A percentile compares a stretch with the other conserved stretches of the same genome.
phyloP scores from a whole-genome alignment of 371 early-diverging fungal species.

The Mucor velutinosus region DNA sequence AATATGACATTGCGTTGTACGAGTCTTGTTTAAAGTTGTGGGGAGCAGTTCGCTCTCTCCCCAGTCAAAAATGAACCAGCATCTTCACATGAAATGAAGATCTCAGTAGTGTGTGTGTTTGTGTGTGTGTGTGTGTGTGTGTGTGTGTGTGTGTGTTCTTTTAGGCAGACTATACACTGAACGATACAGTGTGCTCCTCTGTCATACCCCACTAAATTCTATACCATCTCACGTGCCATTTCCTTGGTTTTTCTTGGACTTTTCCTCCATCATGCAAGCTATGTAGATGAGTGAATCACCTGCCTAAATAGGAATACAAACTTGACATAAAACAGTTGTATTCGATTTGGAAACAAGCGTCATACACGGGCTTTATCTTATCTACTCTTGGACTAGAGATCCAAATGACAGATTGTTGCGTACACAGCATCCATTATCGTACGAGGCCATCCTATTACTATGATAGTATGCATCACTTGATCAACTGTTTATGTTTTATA shows the following conservation, averaged over 20 bases:
- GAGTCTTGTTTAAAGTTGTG: neutral
- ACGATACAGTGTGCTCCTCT: neutral
- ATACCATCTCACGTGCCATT: constrained; percentile 3
- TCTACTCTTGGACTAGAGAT: no score
- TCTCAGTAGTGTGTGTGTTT: neutral
- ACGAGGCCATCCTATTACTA: no score
- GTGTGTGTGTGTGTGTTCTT: neutral
- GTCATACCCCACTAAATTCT: neutral
- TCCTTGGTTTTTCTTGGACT: constrained; percentile 2
- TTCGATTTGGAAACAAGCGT: neutral
- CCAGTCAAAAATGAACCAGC: neutral
- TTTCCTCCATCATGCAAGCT: neutral
- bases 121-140: no score
- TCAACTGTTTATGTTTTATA: no score
- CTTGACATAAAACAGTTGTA: neutral
- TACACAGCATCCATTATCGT: no score
- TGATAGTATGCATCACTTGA: no score
- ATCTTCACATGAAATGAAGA: constrained; percentile 1
- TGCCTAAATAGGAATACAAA: neutral
- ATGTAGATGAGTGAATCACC: neutral
- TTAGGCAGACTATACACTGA: no score
- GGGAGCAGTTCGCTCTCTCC: neutral
- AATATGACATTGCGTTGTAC: neutral
- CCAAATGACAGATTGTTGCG: no score
- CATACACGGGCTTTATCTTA: neutral